These are phyloP conservation scores for Boletellus sp. DNA, from an alignment of 768 basidiomycete genomes.

Conservation along the genomic window DNA sequence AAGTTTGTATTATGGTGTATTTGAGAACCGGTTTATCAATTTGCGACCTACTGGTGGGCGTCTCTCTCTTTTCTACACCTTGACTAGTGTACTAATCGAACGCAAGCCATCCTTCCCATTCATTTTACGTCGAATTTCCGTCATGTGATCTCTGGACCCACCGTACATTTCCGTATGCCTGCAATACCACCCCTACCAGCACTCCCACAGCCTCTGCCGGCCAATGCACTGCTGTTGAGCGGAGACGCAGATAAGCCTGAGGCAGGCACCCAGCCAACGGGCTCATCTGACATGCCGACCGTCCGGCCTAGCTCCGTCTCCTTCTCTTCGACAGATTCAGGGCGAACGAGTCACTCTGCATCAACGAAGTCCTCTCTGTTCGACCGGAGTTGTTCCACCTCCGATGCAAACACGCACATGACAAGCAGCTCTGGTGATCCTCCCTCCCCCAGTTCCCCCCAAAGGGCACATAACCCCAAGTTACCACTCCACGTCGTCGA, in stretches of 20 bases:
- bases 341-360: conserved; percentile 26
- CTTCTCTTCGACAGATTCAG: conserved; percentile 48
- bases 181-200: conserved; percentile 62
- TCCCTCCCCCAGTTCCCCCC: conserved; percentile 17
- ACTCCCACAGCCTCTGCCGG: conserved; percentile 29
- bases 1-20: conserved; percentile 61
- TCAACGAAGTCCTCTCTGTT: conserved; percentile 36
- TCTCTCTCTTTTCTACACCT: not conserved
- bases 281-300: conserved; percentile 14
- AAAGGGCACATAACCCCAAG: conserved; percentile 11
- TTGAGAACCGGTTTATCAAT: conserved; percentile 70
- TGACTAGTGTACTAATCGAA: conserved; percentile 6
- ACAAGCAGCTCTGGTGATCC: conserved; percentile 20
- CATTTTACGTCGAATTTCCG: conserved; percentile 72
- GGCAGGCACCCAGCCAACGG: conserved; percentile 10
- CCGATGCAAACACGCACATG: conserved; percentile 21
- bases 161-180: conserved; percentile 65
- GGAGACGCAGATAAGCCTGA: conserved; percentile 28
- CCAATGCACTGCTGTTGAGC: conserved; percentile 18
- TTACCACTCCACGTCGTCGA: conserved; percentile 44
- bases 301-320: conserved; percentile 46
- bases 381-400: conserved; percentile 27
- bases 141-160: conserved; percentile 58
- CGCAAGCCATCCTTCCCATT: conserved; percentile 58
- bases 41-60: conserved; percentile 60